These are phyloP conservation scores for Magnusiomyces suaveolens DNA, from an alignment of 1,139 yeast species.

Conservation along the genomic window DNA sequence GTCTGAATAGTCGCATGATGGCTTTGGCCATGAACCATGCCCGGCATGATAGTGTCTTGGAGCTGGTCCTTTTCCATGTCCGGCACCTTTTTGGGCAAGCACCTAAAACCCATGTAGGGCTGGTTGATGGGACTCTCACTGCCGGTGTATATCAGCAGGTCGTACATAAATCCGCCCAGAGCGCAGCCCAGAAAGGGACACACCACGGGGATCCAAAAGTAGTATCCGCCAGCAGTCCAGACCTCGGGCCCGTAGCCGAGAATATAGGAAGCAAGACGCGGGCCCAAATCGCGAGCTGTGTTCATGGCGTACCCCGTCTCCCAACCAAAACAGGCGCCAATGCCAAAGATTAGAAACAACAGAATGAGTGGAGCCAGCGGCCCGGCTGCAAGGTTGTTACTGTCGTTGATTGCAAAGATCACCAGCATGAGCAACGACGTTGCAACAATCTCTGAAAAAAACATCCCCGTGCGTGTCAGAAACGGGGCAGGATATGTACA, in stretches of 20 bases:
- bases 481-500: constrained; percentile 39
- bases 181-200: constrained; percentile 40
- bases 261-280: constrained; percentile 39
- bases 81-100: neutral
- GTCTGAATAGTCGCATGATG: constrained; percentile 10
- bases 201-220: constrained; percentile 44
- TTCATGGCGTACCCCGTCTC: constrained; percentile 46
- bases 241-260: constrained; percentile 39
- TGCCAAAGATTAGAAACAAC: constrained; percentile 36
- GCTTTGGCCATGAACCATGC: constrained; percentile 13
- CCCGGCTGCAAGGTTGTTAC: constrained; percentile 39
- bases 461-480: constrained; percentile 38
- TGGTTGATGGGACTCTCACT: constrained; percentile 41
- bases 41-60: constrained; percentile 11
- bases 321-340: constrained; percentile 40
- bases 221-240: constrained; percentile 35
- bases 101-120: constrained; percentile 27
- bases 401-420: constrained; percentile 42
- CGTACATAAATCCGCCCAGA: constrained; percentile 40
- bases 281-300: constrained; percentile 46
- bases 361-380: constrained; percentile 39
- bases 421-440: constrained; percentile 38
- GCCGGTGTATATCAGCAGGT: constrained; percentile 41
- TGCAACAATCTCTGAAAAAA: constrained; percentile 38
- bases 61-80: neutral